Evolutionary conservation across 1,284 basidiomycete genomes (phyloP), one percentile per base, ranked within the genome.

Genomic region (Termitomyces sp.): DNA sequence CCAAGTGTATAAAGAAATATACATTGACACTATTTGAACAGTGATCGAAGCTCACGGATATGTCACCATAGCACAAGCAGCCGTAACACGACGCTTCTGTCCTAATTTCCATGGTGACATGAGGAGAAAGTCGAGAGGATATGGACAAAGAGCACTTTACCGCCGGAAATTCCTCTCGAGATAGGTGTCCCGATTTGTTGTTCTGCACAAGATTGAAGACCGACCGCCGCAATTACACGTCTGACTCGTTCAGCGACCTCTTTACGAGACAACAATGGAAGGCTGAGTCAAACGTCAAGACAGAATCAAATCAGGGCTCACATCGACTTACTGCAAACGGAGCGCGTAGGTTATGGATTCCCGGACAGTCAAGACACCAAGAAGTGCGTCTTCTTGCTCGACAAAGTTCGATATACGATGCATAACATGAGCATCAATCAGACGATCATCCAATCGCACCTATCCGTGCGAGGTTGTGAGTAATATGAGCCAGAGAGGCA

Each of bases 291-390:
- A 44, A 34, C 10, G 19, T 39, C 31, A 8, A 46, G n/a, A 28
- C 21, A 2, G 6, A 2, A 38, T 13, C 28, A 8, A 31, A 24
- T 30, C 1, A 21, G 38, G 38, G 45, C 40, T 21, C 19, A 50
- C 17, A 48, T 13, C 28, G 9, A 66, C 73, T 51, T 43, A 76
- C 77, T 76, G 72, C 1, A 88, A 72, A 15, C 79, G 71, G 0
- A 84, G 78, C 0, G 84, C 81, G 61, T 84, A 86, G 9, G 75
- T 60, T 10, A 88, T 74, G 0, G 83, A 81, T 66, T 88, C 85
- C 2, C 79, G 72, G 3, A 87, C 84, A 3, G 85, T 84, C 21
- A 83, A 72, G 3, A 81, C 83, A 1, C 82, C 81, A 1, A 83
- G 71, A 3, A 85, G 69, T 0, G 83, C 76, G 58, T 86, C 83